A percentile compares a stretch with the other conserved stretches of the same genome.
These are phyloP conservation scores for Tricholoma bakamatsutake DNA, from an alignment of 768 basidiomycete genomes.

Conservation along the genomic window DNA sequence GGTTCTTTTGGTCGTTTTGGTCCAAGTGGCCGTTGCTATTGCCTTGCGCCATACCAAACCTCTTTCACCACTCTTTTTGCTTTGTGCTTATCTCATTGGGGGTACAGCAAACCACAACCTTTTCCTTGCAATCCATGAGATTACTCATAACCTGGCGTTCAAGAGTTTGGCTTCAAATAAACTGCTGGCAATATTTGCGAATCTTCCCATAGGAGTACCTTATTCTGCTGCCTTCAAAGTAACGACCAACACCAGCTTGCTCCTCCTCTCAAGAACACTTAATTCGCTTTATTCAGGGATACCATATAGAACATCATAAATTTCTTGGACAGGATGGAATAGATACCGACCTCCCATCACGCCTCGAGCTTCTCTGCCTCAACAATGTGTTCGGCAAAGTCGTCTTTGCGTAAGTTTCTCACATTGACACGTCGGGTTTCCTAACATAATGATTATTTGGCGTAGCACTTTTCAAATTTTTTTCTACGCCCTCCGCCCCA, in stretches of 20 bases:
- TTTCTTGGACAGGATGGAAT: conserved; percentile 92
- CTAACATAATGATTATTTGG: background rate
- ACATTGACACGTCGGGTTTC: background rate
- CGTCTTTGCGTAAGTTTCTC: conserved; percentile 80
- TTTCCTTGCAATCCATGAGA: conserved; percentile 97
- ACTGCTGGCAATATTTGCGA: conserved; percentile 82
- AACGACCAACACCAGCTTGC: conserved; percentile 2
- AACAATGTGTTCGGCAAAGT: conserved; percentile 98
- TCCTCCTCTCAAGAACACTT: background rate
- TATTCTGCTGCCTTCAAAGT: conserved; percentile 97
- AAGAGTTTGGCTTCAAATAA: conserved; percentile 78
- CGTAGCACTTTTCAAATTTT: conserved; percentile 92
- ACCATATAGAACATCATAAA: conserved; percentile 97
- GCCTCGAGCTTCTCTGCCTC: conserved; percentile 75
- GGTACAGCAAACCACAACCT: conserved; percentile 97
- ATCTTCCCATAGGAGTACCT: conserved; percentile 90
- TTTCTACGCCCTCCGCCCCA: conserved; percentile 95
- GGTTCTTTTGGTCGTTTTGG: conserved; percentile 72
- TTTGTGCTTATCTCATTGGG: conserved; percentile 79
- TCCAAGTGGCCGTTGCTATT: conserved; percentile 66
- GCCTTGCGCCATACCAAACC: conserved; percentile 64
- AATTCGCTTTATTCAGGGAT: conserved; percentile 42
- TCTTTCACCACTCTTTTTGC: conserved; percentile 64
- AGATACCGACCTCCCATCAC: conserved; percentile 92
- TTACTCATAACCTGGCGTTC: conserved; percentile 97